Percentiles rank a stretch among this genome's conserved stretches.
Conservation (phyloP, 1,139 yeast species). For the Arxiozyma telluris region DNA sequence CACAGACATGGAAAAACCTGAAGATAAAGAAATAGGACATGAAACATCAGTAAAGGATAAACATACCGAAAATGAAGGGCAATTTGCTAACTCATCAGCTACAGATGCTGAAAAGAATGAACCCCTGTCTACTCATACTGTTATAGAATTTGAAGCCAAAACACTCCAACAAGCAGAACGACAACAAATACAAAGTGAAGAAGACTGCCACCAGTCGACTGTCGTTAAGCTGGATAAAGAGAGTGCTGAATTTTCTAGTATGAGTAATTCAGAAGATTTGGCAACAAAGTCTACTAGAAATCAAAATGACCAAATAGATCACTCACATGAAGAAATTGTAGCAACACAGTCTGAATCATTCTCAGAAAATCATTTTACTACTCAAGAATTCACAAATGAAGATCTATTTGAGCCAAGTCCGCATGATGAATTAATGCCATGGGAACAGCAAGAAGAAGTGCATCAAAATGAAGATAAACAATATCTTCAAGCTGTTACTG, state of each 20-base stretch:
- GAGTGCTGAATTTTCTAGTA: neutral
- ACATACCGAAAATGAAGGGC: neutral
- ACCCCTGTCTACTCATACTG: neutral
- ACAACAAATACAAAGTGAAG: neutral
- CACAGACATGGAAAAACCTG: neutral
- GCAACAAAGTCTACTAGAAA: neutral
- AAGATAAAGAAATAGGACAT: neutral
- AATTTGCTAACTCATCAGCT: no score
- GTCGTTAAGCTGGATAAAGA: neutral
- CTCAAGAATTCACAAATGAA: constrained; percentile 8
- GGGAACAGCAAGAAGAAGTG: constrained; percentile 8
- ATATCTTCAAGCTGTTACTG: neutral
- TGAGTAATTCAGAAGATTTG: neutral
- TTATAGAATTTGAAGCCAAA: neutral
- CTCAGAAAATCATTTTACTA: neutral
- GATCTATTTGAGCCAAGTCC: constrained; percentile 12
- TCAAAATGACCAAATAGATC: neutral
- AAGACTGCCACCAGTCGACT: neutral
- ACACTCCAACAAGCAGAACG: neutral
- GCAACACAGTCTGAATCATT: neutral
- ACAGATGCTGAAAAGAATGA: neutral
- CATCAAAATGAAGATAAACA: neutral
- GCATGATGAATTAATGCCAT: constrained; percentile 8
- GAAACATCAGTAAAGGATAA: neutral
- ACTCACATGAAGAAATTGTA: neutral